phyloP scores from a whole-genome alignment of 2,329 filamentous ascomycete genomes.

The Atkinsonella texensis region DNA sequence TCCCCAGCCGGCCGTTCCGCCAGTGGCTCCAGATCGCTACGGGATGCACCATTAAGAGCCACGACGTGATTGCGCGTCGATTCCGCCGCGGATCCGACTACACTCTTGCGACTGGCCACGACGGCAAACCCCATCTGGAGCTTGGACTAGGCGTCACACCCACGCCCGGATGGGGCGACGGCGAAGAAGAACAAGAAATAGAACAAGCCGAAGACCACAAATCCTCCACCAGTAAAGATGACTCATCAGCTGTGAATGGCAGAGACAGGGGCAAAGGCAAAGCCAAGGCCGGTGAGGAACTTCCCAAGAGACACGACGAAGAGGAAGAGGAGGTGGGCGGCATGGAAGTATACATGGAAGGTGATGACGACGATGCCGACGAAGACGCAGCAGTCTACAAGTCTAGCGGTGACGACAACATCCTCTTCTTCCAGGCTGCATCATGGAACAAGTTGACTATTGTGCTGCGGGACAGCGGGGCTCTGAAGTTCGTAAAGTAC shows the following conservation, averaged over 20 bases:
- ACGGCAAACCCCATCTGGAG: conserved; percentile 67
- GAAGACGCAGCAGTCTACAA: conserved; percentile 84
- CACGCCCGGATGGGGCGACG: conserved; percentile 70
- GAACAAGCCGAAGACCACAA: conserved; percentile 20
- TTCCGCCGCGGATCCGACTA: conserved; percentile 87
- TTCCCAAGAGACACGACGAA: conserved; percentile 13
- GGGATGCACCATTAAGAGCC: conserved; percentile 57
- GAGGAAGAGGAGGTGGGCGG: conserved; percentile 49
- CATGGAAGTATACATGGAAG: conserved; percentile 89
- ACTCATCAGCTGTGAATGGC: conserved; percentile 9
- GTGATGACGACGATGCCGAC: conserved; percentile 54
- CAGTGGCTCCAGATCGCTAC: conserved; percentile 85
- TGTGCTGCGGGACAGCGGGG: conserved; percentile 75
- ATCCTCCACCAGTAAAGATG: too few species aligned
- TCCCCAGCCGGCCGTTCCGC: conserved; percentile 76
- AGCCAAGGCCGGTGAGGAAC: conserved; percentile 15
- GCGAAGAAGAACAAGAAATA: conserved; percentile 35
- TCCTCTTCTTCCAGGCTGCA: conserved; percentile 50
- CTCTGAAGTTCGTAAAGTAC: conserved; percentile 92
- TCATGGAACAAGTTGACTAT: conserved; percentile 87
- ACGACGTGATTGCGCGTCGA: conserved; percentile 69
- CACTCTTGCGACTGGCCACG: conserved; percentile 79
- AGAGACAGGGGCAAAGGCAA: conserved; percentile 21
- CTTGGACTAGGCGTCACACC: conserved; percentile 82
- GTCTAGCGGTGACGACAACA: conserved; percentile 60